phyloP scores from a whole-genome alignment of 208 protist genomes.

The Leptomonas seymouri region DNA sequence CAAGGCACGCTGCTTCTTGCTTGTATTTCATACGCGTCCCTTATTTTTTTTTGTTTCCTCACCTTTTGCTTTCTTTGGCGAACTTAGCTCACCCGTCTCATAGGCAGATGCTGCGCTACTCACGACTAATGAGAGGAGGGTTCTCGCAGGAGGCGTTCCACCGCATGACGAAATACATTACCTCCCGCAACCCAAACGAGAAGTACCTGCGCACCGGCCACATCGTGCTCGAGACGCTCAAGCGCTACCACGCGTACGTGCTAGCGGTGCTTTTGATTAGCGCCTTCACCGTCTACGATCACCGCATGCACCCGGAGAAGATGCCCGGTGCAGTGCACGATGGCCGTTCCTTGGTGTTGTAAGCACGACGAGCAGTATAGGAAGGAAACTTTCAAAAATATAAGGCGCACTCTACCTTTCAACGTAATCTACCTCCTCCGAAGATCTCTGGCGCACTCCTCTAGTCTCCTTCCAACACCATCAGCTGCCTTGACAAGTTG shows the following conservation, averaged over 20 bases:
- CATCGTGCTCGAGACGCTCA: conserved; percentile 81
- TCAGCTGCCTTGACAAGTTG: no score
- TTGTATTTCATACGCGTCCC: no score
- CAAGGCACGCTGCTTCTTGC: no score
- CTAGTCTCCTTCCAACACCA: no score
- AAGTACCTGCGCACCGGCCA: conserved; percentile 83
- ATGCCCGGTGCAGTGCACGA: conserved; percentile 66
- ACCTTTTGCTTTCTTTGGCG: no score
- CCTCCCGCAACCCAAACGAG: conserved; percentile 87
- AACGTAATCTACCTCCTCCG: no score
- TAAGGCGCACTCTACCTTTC: neutral
- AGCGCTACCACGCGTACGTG: conserved; percentile 84
- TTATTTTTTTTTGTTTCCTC: no score
- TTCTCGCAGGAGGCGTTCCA: conserved; percentile 88
- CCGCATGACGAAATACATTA: conserved; percentile 87
- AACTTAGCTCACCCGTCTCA: neutral
- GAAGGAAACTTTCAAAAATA: neutral
- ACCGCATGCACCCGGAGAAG: conserved; percentile 62
- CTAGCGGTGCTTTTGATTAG: conserved; percentile 65
- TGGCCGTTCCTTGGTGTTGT: conserved; percentile 84
- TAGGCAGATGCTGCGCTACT: conserved; percentile 31
- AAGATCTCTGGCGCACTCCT: no score
- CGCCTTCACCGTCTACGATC: conserved; percentile 67
- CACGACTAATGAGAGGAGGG: conserved; percentile 28
- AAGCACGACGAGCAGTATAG: conserved; percentile 2